Percentiles rank a stretch among this genome's conserved stretches.
Conservation (phyloP, 176 grass and related monocot species). For the Eleusine coracana region DNA sequence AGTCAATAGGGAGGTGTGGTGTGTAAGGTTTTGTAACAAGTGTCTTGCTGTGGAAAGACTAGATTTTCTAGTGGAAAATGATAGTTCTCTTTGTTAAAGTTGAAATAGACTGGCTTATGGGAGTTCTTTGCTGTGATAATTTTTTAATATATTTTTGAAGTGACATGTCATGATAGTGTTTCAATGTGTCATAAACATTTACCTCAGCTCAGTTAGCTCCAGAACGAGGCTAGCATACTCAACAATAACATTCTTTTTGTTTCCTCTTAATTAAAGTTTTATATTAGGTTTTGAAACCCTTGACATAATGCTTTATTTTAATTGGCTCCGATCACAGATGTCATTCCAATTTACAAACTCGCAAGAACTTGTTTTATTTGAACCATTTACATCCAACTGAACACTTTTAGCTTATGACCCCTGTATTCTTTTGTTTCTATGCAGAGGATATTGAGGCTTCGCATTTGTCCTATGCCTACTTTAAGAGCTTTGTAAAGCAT, state of each 20-base stretch:
- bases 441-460: slow-evolving; percentile 35
- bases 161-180: not conserved
- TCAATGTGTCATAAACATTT: not conserved
- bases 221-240: not conserved
- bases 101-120: not conserved
- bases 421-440: slow-evolving; percentile 5
- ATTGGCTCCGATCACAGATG: not conserved
- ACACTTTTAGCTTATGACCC: not conserved
- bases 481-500: not conserved
- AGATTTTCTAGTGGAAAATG: not conserved
- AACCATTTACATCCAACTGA: not conserved
- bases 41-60: not conserved
- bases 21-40: not conserved
- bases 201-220: not conserved
- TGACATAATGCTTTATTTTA: not conserved
- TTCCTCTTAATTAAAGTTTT: not conserved
- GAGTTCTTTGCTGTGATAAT: not conserved
- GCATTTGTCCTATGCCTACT: slow-evolving; percentile 20
- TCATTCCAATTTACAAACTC: not conserved
- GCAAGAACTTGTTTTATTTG: not conserved
- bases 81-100: not conserved
- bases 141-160: not conserved
- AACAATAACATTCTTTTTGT: not conserved
- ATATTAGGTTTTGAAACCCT: not conserved
- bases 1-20: not conserved